Base-by-base conservation (phyloP, 768 basidiomycete species). In the Wakefieldia striispora region DNA sequence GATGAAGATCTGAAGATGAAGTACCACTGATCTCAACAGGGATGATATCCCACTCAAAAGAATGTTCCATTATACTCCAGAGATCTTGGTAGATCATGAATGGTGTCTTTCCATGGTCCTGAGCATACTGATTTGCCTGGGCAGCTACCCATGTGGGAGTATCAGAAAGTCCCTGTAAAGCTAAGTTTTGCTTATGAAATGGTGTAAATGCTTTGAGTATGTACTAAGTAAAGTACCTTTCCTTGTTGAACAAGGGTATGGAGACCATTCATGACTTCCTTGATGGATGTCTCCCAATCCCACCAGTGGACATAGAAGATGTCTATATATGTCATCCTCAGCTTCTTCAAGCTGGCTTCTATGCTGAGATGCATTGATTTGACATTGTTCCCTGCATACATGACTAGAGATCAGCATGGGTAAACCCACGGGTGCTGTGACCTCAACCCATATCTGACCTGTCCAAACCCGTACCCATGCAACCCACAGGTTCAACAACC, bases 11-110 rank as follows among this genome's bases (percentile, higher is more conserved):
- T n/a, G n/a, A n/a, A n/a, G n/a, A n/a, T n/a, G n/a, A n/a, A n/a
- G n/a, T n/a, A n/a, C n/a, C n/a, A n/a, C n/a, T n/a, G n/a, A n/a
- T n/a, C n/a, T n/a, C n/a, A n/a, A n/a, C n/a, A n/a, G 75, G 74
- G 44, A 81, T 73, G 51, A 81, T 77, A 6, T 81, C 80, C 2
- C 78, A 70, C 61, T 81, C 79, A 44, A 81, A 72, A 36, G 75
- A 73, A 23, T 80, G 70, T 5, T 70, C 51, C 47, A 77, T 54
- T 5, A 74, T 59, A 55, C 67, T 73, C 74, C 73, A 76, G 5
- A 44, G 50, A 6, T 75, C 79, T 66, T 77, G 79, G 61, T 81
- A 82, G 29, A 82, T 67, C 31, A 70, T 66, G 59, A 82, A 83
- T 3, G 76, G 78, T 1, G 76, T 74, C 44, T 76, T 62, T 0